A percentile compares a stretch with the other conserved stretches of the same genome.
phyloP scores from a whole-genome alignment of 2,329 filamentous ascomycete genomes.

The Diaporthe citri region DNA sequence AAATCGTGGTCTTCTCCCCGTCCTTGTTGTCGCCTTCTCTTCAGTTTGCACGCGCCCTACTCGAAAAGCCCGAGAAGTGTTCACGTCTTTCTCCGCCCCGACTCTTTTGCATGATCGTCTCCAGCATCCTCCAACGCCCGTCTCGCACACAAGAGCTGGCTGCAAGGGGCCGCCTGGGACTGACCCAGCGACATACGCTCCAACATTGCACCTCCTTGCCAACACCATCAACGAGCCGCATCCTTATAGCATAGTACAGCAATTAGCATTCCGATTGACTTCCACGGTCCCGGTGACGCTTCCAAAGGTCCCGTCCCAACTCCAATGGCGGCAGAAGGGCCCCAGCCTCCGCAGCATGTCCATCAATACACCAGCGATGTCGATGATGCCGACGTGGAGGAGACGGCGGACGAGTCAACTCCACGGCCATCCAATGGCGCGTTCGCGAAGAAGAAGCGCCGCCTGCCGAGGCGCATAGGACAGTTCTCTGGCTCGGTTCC shows the following conservation, averaged over 20 bases:
- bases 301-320: not conserved
- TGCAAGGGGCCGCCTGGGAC: not conserved
- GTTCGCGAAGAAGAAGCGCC: constrained; percentile 74
- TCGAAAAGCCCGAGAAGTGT: not conserved
- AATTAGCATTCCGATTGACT: not conserved
- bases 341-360: constrained; percentile 46
- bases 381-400: constrained; percentile 81
- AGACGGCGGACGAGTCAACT: constrained; percentile 82
- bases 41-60: not conserved
- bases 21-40: not conserved
- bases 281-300: constrained; percentile 45
- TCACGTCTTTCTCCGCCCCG: not conserved
- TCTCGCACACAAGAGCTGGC: not conserved
- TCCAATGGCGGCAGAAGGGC: constrained; percentile 38
- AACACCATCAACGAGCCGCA: not conserved
- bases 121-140: not conserved
- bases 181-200: not conserved
- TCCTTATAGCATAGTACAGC: not conserved
- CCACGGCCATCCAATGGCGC: constrained; percentile 55
- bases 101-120: not conserved
- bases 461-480: constrained; percentile 67
- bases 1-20: constrained; percentile 4
- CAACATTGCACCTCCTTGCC: not conserved
- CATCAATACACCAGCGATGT: constrained; percentile 75
- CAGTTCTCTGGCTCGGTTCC: constrained; percentile 73